Conservation (phyloP, 768 basidiomycete genomes). For the Boletus vermiculosoides region DNA sequence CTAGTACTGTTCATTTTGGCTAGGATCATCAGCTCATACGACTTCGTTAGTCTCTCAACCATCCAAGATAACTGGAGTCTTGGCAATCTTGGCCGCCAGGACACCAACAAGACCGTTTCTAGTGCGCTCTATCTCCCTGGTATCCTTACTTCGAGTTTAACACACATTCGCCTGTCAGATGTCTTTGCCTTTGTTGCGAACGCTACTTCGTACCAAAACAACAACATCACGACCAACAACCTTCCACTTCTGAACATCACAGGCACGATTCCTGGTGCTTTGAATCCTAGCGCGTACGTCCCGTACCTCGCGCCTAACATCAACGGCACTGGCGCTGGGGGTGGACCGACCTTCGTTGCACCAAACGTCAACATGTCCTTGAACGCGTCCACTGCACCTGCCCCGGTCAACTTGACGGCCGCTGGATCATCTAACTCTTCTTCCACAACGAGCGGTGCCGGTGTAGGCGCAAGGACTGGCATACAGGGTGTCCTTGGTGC, state of each 20-base stretch:
- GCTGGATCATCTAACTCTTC: not conserved
- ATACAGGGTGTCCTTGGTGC: constrained; percentile 10
- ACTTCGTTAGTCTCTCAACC: constrained; percentile 40
- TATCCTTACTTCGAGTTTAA: not conserved
- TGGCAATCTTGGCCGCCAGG: constrained; percentile 55
- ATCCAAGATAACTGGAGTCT: constrained; percentile 63
- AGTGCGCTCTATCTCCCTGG: constrained; percentile 7
- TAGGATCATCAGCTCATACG: not conserved
- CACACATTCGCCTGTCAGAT: constrained; percentile 32
- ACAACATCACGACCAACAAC: constrained; percentile 29
- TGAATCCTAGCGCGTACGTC: constrained; percentile 40
- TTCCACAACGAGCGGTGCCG: constrained; percentile 4
- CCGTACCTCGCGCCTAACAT: constrained; percentile 47
- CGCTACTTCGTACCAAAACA: constrained; percentile 42
- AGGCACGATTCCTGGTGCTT: constrained; percentile 42
- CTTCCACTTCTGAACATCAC: constrained; percentile 42
- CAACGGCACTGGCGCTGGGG: constrained; percentile 40
- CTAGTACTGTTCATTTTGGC: not conserved
- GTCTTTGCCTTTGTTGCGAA: constrained; percentile 53
- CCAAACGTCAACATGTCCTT: constrained; percentile 34
- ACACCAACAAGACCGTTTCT: constrained; percentile 46
- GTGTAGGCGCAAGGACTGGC: not conserved
- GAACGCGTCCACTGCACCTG: constrained; percentile 34
- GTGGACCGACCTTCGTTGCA: constrained; percentile 40
- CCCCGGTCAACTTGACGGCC: constrained; percentile 42